phyloP scores from a whole-genome alignment of 441 rosid genomes.

The Populus trichocarpa region DNA sequence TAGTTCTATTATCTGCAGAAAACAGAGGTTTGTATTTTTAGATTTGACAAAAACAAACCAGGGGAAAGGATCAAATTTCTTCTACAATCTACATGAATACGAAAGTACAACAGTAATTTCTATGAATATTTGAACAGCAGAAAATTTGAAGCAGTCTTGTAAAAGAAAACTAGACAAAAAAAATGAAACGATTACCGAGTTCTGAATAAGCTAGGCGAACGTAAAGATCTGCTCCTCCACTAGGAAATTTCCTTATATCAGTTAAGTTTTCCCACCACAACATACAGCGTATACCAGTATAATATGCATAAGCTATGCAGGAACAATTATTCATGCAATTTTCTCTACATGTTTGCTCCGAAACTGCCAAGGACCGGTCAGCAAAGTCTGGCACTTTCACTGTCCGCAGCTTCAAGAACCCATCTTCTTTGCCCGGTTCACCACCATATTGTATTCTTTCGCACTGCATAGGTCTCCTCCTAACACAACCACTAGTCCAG shows the following conservation, averaged over 20 bases:
- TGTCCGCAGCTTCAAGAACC: constrained; percentile 28
- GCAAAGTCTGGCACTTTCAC: constrained; percentile 40
- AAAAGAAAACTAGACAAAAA: background rate
- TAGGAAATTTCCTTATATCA: constrained; percentile 32
- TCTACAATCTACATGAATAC: background rate
- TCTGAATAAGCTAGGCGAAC: constrained; percentile 41
- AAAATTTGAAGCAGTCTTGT: background rate
- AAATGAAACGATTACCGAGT: constrained; percentile 30
- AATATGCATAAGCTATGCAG: constrained; percentile 47
- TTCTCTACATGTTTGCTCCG: constrained; percentile 20
- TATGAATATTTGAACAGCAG: background rate
- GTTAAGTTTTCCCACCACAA: constrained; percentile 35
- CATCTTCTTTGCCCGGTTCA: constrained; percentile 30
- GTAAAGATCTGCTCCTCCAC: constrained; percentile 33
- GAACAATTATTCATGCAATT: constrained; percentile 45
- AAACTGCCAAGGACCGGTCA: constrained; percentile 12
- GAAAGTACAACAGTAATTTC: background rate
- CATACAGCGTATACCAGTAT: constrained; percentile 43
- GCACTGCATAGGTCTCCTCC: constrained; percentile 29
- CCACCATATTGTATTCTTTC: constrained; percentile 14
- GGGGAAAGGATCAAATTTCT: no score
- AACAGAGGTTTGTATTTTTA: background rate
- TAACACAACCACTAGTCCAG: constrained; percentile 46
- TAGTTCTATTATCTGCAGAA: constrained; percentile 18
- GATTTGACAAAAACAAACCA: no score